These are phyloP conservation scores for Rhododendron griersonianum DNA, from an alignment of 148 eudicot genomes.

Conservation along the genomic window DNA sequence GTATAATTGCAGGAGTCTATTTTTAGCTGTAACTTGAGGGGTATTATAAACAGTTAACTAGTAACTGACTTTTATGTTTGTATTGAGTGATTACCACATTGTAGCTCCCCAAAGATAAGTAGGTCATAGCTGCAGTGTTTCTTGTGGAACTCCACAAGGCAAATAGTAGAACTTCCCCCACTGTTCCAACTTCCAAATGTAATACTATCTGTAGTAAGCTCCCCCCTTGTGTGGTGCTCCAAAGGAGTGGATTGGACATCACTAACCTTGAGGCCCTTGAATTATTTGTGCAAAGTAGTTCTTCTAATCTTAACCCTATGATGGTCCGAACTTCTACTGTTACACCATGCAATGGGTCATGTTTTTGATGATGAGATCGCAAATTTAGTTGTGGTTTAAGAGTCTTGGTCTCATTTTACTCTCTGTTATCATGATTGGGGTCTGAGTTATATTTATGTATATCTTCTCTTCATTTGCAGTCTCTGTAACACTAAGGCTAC, in stretches of 20 bases:
- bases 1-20: background rate
- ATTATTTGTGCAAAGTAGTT: background rate
- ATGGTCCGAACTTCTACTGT: background rate
- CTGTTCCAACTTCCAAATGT: background rate
- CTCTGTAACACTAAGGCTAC: conserved; percentile 82
- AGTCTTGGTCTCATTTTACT: background rate
- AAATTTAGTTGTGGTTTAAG: background rate
- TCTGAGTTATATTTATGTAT: background rate
- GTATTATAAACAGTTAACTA: background rate
- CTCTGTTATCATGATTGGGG: background rate
- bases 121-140: background rate
- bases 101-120: background rate
- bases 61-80: background rate
- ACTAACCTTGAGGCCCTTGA: background rate
- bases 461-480: conserved; percentile 30
- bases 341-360: background rate
- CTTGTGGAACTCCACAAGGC: background rate
- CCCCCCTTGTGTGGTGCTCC: background rate
- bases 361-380: background rate
- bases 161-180: background rate
- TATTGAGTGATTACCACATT: background rate
- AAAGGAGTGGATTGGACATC: background rate
- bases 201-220: background rate
- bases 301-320: background rate
- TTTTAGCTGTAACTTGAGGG: background rate